Conservation (phyloP, 257 asterid species). For the Solanum dulcamara region DNA sequence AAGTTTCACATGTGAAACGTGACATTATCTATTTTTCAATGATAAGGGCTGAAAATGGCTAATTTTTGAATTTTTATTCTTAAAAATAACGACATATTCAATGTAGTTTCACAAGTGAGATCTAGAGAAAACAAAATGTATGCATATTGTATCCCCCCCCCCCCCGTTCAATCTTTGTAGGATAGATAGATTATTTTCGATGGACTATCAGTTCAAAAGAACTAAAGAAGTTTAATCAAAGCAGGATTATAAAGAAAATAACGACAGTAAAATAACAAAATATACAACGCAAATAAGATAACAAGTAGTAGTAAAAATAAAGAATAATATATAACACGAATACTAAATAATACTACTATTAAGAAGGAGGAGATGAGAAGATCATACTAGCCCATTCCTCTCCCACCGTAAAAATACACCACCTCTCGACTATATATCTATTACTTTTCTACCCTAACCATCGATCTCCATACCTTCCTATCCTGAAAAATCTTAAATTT, state of each 20-base stretch:
- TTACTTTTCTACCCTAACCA: not conserved
- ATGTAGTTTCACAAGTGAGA: too few species aligned
- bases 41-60: too few species aligned
- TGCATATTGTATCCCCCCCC: not conserved
- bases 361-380: too few species aligned
- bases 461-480: not conserved
- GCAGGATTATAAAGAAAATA: not conserved
- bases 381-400: not conserved
- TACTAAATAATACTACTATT: not conserved
- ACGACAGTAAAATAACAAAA: not conserved
- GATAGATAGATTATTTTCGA: too few species aligned
- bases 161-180: too few species aligned
- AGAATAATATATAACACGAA: not conserved
- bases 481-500: not conserved
- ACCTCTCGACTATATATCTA: not conserved
- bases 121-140: not conserved
- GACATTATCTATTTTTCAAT: not conserved
- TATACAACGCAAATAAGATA: not conserved
- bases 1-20: not conserved
- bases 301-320: not conserved
- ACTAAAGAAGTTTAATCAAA: not conserved
- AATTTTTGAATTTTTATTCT: too few species aligned
- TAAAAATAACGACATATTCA: too few species aligned
- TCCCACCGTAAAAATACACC: not conserved
- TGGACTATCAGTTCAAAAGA: not conserved